Evolutionary conservation across 2,329 filamentous ascomycete genomes (phyloP).

Genomic region (Penicillium thymicola): DNA sequence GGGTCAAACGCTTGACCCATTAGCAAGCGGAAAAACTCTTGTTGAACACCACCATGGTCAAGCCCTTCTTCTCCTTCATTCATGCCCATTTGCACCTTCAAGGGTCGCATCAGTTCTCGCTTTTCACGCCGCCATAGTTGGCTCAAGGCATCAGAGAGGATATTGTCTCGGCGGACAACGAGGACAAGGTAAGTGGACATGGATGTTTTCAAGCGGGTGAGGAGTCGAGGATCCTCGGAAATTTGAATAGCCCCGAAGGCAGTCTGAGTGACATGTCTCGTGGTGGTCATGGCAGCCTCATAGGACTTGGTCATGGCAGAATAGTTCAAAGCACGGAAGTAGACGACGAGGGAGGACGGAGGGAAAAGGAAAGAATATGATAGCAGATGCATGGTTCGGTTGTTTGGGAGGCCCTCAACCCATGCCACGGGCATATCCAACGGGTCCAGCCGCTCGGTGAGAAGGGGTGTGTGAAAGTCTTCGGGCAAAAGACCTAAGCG

Average conservation of each 20-base stretch:
- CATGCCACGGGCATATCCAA: slow-evolving; percentile 72
- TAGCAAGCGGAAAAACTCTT: slow-evolving; percentile 88
- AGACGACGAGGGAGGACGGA: slow-evolving; percentile 68
- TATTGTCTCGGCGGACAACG: slow-evolving; percentile 63
- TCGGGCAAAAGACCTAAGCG: slow-evolving; percentile 64
- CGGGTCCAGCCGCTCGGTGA: slow-evolving; percentile 71
- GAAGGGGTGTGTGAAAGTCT: slow-evolving; percentile 71
- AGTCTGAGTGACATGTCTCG: slow-evolving; percentile 46
- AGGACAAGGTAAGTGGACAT: slow-evolving; percentile 70
- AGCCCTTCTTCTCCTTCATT: slow-evolving; percentile 81
- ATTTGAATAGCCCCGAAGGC: slow-evolving; percentile 42
- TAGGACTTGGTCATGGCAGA: slow-evolving; percentile 77
- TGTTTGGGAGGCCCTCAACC: slow-evolving; percentile 60
- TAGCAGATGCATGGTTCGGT: slow-evolving; percentile 68
- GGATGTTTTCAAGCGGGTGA: slow-evolving; percentile 62
- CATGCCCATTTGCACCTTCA: slow-evolving; percentile 85
- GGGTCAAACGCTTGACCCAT: slow-evolving; percentile 77
- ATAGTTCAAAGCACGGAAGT: slow-evolving; percentile 86
- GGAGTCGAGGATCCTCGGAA: slow-evolving; percentile 60
- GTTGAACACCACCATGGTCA: slow-evolving; percentile 91
- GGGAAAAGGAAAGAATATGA: slow-evolving; percentile 79
- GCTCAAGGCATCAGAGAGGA: slow-evolving; percentile 73
- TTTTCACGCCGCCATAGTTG: slow-evolving; percentile 85
- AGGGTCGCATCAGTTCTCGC: slow-evolving; percentile 74
- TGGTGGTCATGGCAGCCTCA: slow-evolving; percentile 59